Percentiles rank a stretch among this genome's conserved stretches.
Evolutionary conservation across 2,329 filamentous ascomycete genomes (phyloP).

Genomic region (Pseudogymnoascus sp.): DNA sequence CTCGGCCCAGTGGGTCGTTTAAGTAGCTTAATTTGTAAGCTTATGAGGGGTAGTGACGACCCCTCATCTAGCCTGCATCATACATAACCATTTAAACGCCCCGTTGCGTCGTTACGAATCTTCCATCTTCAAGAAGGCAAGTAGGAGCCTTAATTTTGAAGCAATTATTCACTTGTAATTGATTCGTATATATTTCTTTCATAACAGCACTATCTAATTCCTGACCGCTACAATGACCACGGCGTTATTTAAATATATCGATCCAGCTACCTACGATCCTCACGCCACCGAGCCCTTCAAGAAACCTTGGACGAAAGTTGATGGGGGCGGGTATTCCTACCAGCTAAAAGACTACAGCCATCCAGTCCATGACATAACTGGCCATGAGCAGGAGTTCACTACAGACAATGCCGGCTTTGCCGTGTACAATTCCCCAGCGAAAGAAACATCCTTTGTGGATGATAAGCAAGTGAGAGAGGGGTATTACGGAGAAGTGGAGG

Average conservation of each 20-base stretch:
- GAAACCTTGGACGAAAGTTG: conserved; percentile 60
- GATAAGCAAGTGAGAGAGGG: conserved; percentile 58
- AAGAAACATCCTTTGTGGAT: conserved; percentile 53
- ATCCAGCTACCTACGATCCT: conserved; percentile 40
- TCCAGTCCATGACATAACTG: conserved; percentile 62
- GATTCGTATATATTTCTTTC: not conserved
- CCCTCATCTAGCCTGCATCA: not conserved
- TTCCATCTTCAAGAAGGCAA: not conserved
- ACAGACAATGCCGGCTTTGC: conserved; percentile 70
- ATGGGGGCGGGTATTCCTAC: conserved; percentile 50
- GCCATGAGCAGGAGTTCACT: conserved; percentile 53
- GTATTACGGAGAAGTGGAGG: conserved; percentile 78
- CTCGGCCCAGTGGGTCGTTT: not conserved
- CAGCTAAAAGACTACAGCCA: conserved; percentile 37
- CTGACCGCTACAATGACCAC: conserved; percentile 46
- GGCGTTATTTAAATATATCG: conserved; percentile 53
- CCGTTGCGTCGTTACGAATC: not conserved
- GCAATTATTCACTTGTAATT: not conserved
- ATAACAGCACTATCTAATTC: not conserved
- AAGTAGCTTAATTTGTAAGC: not conserved
- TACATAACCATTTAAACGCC: not conserved
- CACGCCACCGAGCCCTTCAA: conserved; percentile 17
- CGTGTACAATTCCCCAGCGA: conserved; percentile 49
- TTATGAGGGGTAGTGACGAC: not conserved
- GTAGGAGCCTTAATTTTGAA: not conserved